Base-by-base conservation (phyloP, 2,329 filamentous ascomycete species). In the Phyllosticta citriasiana region DNA sequence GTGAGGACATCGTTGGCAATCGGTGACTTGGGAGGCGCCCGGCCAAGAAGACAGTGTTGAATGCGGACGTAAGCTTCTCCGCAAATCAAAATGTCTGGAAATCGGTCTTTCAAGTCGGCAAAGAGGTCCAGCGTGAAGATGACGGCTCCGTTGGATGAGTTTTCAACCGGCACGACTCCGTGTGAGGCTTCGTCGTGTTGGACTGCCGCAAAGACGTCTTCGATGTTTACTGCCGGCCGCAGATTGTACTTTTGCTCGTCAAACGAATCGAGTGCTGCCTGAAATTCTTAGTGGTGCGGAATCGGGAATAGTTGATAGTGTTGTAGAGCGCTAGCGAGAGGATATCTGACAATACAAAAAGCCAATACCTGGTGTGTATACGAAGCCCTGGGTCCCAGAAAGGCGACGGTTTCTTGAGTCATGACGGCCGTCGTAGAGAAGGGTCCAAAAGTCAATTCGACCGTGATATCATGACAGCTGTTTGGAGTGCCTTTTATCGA, bases 141-240 rank as follows among this genome's bases (percentile, higher is more conserved):
- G 57, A 99, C 94, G 60, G 88, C 87, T 69, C 94, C 94, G 74
- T 97, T 96, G 71, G 90, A 93, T 51, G 89, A 95, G 78, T 99
- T 99, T 72, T 97, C 93, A 74, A 96, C 92, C 6, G 94, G 94
- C 1, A 97, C 88, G 33, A 97, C 88, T 66, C 92, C 94, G 61
- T 86, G 86, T 58, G 82, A 75, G 0, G 84, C 84, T 53, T 77
- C 71, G 62, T 83, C 81, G 47, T 80, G 79, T 69, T 95, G 90
- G 5, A 96, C 88, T 16, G 85, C 81, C 57, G 86, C 80, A 73
- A 97, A 96, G 67, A 96, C 85, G 70, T 94, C 90, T 66, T 75
- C 73, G 67, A 84, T 83, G 57, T 76, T 78, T 30, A 69, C 67
- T 58, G 74, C 72, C 3, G 80, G 76, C 1, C 68, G 64, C 54